Evolutionary conservation across 78 protist genomes (phyloP).

Genomic region (Speleostelium caveatum): DNA sequence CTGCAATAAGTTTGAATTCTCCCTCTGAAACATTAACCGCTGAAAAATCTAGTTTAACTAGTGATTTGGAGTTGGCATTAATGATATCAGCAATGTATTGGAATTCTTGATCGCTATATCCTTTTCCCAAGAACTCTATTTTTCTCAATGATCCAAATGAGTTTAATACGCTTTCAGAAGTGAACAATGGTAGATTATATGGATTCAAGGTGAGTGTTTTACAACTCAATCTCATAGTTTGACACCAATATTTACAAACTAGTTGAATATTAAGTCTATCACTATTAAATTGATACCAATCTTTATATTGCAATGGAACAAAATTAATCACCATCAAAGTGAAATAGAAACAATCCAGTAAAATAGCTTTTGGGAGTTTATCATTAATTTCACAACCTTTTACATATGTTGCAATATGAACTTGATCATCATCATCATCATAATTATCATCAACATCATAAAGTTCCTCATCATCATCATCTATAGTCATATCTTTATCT

Average conservation of each 20-base stretch:
- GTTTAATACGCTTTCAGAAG: neutral
- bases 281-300: neutral
- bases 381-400: neutral
- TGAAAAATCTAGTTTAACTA: neutral
- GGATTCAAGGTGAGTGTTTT: neutral
- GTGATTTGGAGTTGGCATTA: neutral
- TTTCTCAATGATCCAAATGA: neutral
- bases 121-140: neutral
- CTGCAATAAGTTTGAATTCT: neutral
- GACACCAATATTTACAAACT: slow-evolving; percentile 7
- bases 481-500: neutral
- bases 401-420: neutral
- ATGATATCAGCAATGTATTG: neutral
- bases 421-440: slow-evolving; percentile 2
- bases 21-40: neutral
- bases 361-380: neutral
- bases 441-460: neutral
- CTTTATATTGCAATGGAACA: neutral
- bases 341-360: neutral
- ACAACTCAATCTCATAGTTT: neutral
- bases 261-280: neutral
- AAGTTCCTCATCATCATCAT: neutral
- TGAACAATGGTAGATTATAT: neutral
- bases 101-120: neutral
- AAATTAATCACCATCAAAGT: neutral